Evolutionary conservation across 352 stramenopile genomes (phyloP), one percentile per base, ranked within the genome.

Genomic region (Phytopythium cucurbitacearum): DNA sequence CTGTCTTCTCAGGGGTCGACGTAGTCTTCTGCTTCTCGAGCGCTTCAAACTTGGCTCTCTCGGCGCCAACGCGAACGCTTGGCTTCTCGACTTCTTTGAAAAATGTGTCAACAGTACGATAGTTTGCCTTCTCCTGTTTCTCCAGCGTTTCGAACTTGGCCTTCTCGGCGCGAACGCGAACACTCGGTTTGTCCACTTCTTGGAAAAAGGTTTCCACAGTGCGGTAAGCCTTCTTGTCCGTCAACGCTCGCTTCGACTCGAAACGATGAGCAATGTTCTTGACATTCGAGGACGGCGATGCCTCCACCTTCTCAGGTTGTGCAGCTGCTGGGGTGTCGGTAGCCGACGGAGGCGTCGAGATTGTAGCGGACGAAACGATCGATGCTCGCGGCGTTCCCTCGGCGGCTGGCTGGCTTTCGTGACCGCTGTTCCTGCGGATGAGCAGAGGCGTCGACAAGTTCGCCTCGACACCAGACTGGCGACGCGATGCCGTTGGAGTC

Each of bases 251-350:
- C 57, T 87, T 85, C 4, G 57, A 73, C 63, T 90, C 79, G 51
- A 90, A 89, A 12, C 76, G 73, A 43, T 70, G 70, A 9, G 73
- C 73, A 44, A 89, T 80, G 32, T 71, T 70, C 43, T 65, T 68
- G 16, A 89, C 67, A 13, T 52, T 62, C 16, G 64, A 53, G 5
- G 39, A 39, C n/a, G 9, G 51, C 2, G 32, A 34, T 15, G 39
- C 49, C 51, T 56, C 40, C 32, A 47, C 11, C 13, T 53, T 15
- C 15, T 43, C 33, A 28, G 7, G 9, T 39, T 34, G 32, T 49
- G 51, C 6, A 48, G 10, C 51, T 37, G 33, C 64, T 3, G 71
- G 36, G 11, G 49, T 6, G 40, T 65, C 48, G 28, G 45, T 51
- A 11, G 41, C 35, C 21, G 57, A 68, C 16, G 48, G 37, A 3